Percentiles rank a stretch among this genome's conserved stretches.
Conservation (phyloP, 768 basidiomycete genomes). For the Mycena floridula region DNA sequence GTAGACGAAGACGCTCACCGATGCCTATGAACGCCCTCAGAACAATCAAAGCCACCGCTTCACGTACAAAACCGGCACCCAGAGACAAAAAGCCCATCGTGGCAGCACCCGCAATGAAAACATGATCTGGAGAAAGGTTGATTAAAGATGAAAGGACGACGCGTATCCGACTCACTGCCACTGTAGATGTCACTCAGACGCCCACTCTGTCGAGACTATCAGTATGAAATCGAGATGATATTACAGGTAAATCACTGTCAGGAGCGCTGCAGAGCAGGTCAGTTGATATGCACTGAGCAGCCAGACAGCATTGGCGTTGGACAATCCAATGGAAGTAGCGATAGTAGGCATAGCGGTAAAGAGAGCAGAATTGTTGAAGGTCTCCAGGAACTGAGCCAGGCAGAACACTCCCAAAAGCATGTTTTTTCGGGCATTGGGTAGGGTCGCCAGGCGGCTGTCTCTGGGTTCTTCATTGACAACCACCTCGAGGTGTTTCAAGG, state of each 20-base stretch:
- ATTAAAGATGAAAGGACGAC: background rate
- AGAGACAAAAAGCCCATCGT: conserved; percentile 38
- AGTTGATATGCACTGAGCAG: conserved; percentile 34
- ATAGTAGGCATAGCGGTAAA: conserved; percentile 33
- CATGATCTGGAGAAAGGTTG: conserved; percentile 20
- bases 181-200: conserved; percentile 32
- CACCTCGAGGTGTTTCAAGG: no score
- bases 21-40: conserved; percentile 47
- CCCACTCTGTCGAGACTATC: conserved; percentile 23
- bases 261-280: conserved; percentile 37
- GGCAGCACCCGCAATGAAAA: conserved; percentile 35
- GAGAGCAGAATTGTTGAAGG: conserved; percentile 36
- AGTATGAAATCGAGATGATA: background rate
- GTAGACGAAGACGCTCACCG: conserved; percentile 19
- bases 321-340: conserved; percentile 13
- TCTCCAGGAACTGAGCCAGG: conserved; percentile 35
- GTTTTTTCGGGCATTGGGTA: conserved; percentile 20
- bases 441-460: conserved; percentile 1
- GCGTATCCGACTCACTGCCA: conserved; percentile 24
- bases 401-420: conserved; percentile 31
- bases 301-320: conserved; percentile 27
- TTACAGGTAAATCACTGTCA: conserved; percentile 19
- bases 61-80: conserved; percentile 37
- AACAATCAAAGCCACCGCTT: conserved; percentile 42
- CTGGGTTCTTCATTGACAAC: no score